Conservation (phyloP, 2,329 filamentous ascomycete species). For the Ophiostoma triangulosporum region DNA sequence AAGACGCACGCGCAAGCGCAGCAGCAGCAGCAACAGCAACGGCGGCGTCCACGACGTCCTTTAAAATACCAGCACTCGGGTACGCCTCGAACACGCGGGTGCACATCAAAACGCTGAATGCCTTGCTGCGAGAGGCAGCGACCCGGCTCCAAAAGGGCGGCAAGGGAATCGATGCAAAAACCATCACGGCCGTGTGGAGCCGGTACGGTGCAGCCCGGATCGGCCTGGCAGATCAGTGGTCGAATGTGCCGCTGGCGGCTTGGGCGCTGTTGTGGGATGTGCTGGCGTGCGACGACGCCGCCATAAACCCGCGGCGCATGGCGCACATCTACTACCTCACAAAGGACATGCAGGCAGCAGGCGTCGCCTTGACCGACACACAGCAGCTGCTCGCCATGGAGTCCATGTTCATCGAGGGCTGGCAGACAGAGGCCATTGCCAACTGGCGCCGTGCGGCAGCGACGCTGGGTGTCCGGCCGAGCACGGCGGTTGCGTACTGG, state of each 20-base stretch:
- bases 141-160: conserved; percentile 23
- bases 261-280: conserved; percentile 56
- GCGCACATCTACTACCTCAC: conserved; percentile 47
- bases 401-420: conserved; percentile 50
- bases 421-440: conserved; percentile 44
- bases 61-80: conserved; percentile 14
- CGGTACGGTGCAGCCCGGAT: conserved; percentile 34
- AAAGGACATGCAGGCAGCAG: conserved; percentile 50
- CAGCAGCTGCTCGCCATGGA: conserved; percentile 57
- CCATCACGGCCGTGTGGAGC: conserved; percentile 29
- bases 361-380: conserved; percentile 36
- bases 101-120: conserved; percentile 19
- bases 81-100: conserved; percentile 14
- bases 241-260: conserved; percentile 42
- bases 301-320: conserved; percentile 38
- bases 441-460: conserved; percentile 47
- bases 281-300: conserved; percentile 33
- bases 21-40: background rate
- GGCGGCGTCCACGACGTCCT: background rate
- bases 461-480: conserved; percentile 34
- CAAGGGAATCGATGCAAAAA: conserved; percentile 14
- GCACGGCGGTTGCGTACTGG: conserved; percentile 42
- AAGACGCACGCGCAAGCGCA: conserved; percentile 16
- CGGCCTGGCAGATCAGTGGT: conserved; percentile 31
- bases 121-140: conserved; percentile 17